Evolutionary conservation across 768 basidiomycete species (phyloP), one percentile per base, ranked within the genome.

Genomic region (Suillus americanus): DNA sequence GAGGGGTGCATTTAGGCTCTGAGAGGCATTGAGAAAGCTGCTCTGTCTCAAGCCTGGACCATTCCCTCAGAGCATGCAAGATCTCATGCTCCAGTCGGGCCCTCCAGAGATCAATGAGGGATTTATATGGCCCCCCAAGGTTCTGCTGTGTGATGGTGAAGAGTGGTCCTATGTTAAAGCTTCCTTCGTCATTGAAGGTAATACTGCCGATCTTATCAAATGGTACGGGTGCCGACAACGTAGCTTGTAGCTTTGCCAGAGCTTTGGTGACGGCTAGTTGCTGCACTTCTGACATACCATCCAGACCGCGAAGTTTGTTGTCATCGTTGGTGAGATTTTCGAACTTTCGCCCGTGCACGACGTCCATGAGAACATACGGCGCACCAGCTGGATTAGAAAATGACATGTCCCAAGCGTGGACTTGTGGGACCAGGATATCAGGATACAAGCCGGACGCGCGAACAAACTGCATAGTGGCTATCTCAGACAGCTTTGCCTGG

Each of bases 1-100:
- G 56, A 59, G 56, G 38, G 38, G 56, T 59, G 38, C 38, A 57
- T 57, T 38, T 38, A 3, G 55, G 55, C 16, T 54, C 53, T 33
- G 53, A 54, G 30, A 54, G 30, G 1, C 30, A 54, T 33, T 3
- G 53, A 20, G 53, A 33, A 54, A 57, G 55, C 23, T 57, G 37
- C 16, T 57, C 37, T 23, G 14, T 38, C 37, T 57, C 37, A 18
- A 57, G 37, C 23, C 37, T 38, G 9, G 37, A 38, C 55, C 55
- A 59, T 12, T 59, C 56, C 25, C 18, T 59, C 25, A 59, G 9
- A 40, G 38, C 18, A 28, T 25, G 25, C 56, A 40, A 59, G 9
- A 59, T 59, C 16, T 40, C 56, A 40, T 28, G 23, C 38, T 59
- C 56, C 23, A 59, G 25, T 7, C 18, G 18, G 56, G 56, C 38